phyloP scores from a whole-genome alignment of 2,329 filamentous ascomycete genomes.

The Diplodia mutila region DNA sequence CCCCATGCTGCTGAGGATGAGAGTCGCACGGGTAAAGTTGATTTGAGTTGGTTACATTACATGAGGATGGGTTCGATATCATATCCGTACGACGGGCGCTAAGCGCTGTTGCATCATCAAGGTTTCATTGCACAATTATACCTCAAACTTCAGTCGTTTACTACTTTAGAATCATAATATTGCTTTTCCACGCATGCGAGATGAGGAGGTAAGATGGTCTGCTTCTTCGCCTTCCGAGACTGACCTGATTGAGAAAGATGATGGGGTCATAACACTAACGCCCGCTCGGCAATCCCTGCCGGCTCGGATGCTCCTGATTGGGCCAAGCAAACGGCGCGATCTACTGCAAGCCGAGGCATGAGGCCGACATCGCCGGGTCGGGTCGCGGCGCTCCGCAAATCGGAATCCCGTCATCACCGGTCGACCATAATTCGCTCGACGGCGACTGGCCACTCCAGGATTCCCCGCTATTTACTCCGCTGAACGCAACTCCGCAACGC shows the following conservation, averaged over 20 bases:
- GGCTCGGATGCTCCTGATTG: background rate
- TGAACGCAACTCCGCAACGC: background rate
- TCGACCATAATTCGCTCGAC: constrained; percentile 1
- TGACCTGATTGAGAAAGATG: too few species aligned
- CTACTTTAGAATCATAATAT: background rate
- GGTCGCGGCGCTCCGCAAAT: constrained; percentile 5
- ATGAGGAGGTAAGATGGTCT: background rate
- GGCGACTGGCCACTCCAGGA: background rate
- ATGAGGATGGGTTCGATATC: background rate
- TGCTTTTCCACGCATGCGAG: background rate
- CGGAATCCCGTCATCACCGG: constrained; percentile 3
- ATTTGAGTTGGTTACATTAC: background rate
- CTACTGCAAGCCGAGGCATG: constrained; percentile 6
- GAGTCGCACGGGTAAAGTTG: background rate
- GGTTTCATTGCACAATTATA: background rate
- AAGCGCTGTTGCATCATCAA: background rate
- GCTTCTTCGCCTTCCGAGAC: too few species aligned
- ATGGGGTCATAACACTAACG: too few species aligned
- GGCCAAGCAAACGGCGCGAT: background rate
- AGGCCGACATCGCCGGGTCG: constrained; percentile 16
- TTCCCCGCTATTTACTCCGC: background rate
- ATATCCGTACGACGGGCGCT: background rate
- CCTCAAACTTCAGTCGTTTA: background rate
- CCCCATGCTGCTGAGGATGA: background rate
- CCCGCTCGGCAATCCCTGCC: background rate